These are phyloP conservation scores for Hypoxylon lenormandii DNA, from an alignment of 495 filamentous ascomycete species.

Conservation along the genomic window DNA sequence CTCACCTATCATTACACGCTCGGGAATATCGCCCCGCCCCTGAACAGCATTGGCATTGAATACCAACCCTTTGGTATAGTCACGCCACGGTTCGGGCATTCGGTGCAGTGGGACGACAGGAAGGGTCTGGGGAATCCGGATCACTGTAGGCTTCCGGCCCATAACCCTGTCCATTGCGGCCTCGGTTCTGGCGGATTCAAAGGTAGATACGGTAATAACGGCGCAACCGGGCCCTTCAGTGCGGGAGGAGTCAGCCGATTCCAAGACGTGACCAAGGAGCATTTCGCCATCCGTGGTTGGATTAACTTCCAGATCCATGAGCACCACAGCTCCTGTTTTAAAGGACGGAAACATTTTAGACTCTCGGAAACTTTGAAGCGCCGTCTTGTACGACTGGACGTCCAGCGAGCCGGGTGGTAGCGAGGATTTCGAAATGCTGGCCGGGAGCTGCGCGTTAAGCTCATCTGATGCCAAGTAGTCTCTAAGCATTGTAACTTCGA, in stretches of 20 bases:
- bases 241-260: not conserved
- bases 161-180: not conserved
- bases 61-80: too few species aligned
- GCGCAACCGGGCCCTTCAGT: not conserved
- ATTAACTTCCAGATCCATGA: not conserved
- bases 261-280: not conserved
- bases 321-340: not conserved
- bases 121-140: not conserved
- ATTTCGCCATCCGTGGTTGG: conserved; percentile 3
- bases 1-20: too few species aligned
- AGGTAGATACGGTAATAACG: not conserved
- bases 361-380: not conserved
- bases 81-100: too few species aligned
- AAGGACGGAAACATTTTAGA: too few species aligned
- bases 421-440: not conserved
- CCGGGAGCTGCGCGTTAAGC: not conserved
- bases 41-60: too few species aligned
- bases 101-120: too few species aligned
- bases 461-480: not conserved
- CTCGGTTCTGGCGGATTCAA: not conserved
- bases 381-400: not conserved
- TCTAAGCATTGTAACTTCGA: not conserved
- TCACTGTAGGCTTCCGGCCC: not conserved
- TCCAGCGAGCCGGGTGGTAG: not conserved
- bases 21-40: too few species aligned